Evolutionary conservation across 1,284 basidiomycete species (phyloP).

Genomic region (Laetiporus sulphureus): DNA sequence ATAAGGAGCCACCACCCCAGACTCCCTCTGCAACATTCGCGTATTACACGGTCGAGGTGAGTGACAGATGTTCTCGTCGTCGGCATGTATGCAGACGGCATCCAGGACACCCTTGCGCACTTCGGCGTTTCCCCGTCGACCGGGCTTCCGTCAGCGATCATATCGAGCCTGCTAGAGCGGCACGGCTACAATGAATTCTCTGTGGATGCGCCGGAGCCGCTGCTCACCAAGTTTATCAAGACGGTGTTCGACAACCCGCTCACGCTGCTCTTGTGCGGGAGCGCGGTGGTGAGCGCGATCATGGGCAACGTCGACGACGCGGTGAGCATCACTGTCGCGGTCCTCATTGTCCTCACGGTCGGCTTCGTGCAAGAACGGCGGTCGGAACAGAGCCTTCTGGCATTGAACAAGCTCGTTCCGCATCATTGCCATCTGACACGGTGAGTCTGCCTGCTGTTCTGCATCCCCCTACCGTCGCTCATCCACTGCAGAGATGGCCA

Average conservation of each 20-base stretch:
- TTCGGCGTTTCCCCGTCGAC: constrained; percentile 54
- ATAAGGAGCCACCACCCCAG: constrained; percentile 20
- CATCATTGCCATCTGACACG: constrained; percentile 92
- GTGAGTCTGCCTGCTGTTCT: constrained; percentile 35
- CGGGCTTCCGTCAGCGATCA: constrained; percentile 61
- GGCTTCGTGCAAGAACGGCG: constrained; percentile 94
- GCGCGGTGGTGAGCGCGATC: constrained; percentile 79
- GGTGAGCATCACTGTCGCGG: constrained; percentile 89
- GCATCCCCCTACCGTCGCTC: neutral
- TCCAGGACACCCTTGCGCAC: constrained; percentile 60
- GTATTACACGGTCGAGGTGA: constrained; percentile 38
- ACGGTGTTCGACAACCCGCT: constrained; percentile 93
- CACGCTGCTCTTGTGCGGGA: constrained; percentile 85
- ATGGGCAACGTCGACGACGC: constrained; percentile 96
- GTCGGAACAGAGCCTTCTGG: constrained; percentile 92
- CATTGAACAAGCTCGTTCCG: constrained; percentile 93
- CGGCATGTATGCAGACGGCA: constrained; percentile 1
- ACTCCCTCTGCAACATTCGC: constrained; percentile 32
- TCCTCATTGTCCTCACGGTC: constrained; percentile 87
- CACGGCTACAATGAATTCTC: constrained; percentile 94
- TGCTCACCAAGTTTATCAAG: constrained; percentile 83
- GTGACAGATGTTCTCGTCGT: constrained; percentile 17
- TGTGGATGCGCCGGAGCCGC: constrained; percentile 76
- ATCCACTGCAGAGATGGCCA: constrained; percentile 54
- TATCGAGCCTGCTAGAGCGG: constrained; percentile 59